phyloP scores from a whole-genome alignment of 2,329 filamentous ascomycete genomes.

The Talaromyces marneffei region DNA sequence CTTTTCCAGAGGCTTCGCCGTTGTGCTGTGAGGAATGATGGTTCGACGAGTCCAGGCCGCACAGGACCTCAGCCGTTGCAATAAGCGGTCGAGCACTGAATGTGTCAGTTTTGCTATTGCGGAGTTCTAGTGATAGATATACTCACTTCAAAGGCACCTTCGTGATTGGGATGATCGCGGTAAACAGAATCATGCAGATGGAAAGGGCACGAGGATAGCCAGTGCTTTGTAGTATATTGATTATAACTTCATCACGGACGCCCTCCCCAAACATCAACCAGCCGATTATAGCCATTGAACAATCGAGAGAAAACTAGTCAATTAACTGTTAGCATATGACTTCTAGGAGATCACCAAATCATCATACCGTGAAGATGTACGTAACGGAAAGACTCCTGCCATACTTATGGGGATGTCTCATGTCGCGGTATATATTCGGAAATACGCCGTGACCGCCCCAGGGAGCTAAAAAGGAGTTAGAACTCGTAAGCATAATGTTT shows the following conservation, averaged over 20 bases:
- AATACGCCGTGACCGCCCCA: conserved; percentile 72
- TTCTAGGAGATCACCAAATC: too few species aligned
- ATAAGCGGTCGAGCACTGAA: conserved; percentile 72
- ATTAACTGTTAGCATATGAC: background rate
- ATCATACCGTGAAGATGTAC: conserved; percentile 71
- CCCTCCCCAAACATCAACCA: conserved; percentile 90
- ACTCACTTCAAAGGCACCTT: conserved; percentile 79
- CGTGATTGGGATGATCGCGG: conserved; percentile 88
- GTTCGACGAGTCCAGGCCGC: conserved; percentile 60
- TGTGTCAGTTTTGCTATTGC: conserved; percentile 19
- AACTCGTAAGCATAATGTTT: background rate
- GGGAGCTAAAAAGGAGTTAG: conserved; percentile 42
- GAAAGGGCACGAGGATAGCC: conserved; percentile 70
- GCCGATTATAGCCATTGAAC: conserved; percentile 73
- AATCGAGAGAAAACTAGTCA: conserved; percentile 66
- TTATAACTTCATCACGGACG: conserved; percentile 84
- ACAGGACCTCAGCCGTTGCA: conserved; percentile 73
- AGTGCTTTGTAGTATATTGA: conserved; percentile 70
- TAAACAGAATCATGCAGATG: conserved; percentile 76
- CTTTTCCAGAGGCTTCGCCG: conserved; percentile 38
- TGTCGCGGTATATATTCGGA: conserved; percentile 75
- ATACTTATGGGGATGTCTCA: conserved; percentile 80
- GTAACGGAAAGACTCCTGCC: conserved; percentile 67
- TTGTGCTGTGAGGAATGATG: conserved; percentile 22
- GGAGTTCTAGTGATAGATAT: background rate